Evolutionary conservation across 2,329 filamentous ascomycete genomes (phyloP).

Genomic region (Dothiorella sarmentorum): DNA sequence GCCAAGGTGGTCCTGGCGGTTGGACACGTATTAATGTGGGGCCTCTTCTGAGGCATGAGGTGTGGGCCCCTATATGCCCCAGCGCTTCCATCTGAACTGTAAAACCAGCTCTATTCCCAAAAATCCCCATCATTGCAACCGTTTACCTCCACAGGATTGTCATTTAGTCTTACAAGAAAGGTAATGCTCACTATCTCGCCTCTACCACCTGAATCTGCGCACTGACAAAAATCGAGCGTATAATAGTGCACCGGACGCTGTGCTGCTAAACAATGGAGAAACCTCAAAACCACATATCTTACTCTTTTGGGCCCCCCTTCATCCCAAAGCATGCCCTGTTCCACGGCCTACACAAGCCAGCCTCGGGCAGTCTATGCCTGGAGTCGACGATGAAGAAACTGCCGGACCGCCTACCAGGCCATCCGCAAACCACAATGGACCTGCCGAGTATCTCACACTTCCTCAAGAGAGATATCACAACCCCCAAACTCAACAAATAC

Average conservation of each 20-base stretch:
- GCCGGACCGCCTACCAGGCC: constrained; percentile 25
- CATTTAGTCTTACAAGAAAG: background rate
- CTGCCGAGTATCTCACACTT: constrained; percentile 51
- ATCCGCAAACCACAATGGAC: background rate
- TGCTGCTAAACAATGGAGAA: background rate
- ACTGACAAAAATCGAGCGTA: background rate
- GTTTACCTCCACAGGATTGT: background rate
- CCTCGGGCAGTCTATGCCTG: background rate
- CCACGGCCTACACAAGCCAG: background rate
- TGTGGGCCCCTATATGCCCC: background rate
- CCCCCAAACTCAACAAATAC: background rate
- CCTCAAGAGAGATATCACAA: background rate
- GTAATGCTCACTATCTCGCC: too few relatives aligned
- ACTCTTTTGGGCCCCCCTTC: background rate
- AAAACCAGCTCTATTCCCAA: background rate
- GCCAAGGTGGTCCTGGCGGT: background rate
- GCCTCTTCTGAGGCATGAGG: background rate
- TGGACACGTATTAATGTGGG: constrained; percentile 7
- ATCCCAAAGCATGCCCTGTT: background rate
- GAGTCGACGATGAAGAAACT: background rate
- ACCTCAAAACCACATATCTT: too few relatives aligned
- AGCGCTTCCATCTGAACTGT: background rate
- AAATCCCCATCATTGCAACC: background rate
- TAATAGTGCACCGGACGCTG: background rate
- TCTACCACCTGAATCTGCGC: too few relatives aligned